These are phyloP conservation scores for Phytophthora tubulina DNA, from an alignment of 352 stramenopile genomes.

Conservation along the genomic window DNA sequence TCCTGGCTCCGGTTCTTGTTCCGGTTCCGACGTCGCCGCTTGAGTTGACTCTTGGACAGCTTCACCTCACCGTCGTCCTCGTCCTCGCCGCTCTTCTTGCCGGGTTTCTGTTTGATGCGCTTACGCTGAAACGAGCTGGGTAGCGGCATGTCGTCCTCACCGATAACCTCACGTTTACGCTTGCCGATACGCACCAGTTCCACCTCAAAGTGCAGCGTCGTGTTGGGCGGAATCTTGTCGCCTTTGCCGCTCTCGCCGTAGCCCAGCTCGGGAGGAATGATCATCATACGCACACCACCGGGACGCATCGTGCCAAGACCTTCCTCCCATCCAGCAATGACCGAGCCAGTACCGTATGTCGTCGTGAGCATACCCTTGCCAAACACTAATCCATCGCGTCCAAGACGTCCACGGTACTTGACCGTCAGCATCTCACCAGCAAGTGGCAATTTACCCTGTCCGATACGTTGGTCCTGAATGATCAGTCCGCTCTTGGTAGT, in stretches of 20 bases:
- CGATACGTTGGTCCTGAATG: slow-evolving; percentile 64
- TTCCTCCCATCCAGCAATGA: slow-evolving; percentile 87
- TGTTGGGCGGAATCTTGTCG: slow-evolving; percentile 81
- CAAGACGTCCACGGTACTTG: slow-evolving; percentile 71
- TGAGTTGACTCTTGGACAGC: slow-evolving; percentile 49
- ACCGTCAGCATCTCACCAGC: slow-evolving; percentile 79
- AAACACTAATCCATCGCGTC: slow-evolving; percentile 72
- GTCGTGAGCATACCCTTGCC: slow-evolving; percentile 82
- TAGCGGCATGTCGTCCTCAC: slow-evolving; percentile 72
- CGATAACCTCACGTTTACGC: slow-evolving; percentile 67
- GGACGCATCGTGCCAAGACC: slow-evolving; percentile 79
- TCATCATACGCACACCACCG: slow-evolving; percentile 63
- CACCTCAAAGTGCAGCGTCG: slow-evolving; percentile 84
- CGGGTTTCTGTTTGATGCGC: slow-evolving; percentile 54
- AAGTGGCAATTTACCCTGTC: slow-evolving; percentile 58
- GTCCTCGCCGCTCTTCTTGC: slow-evolving; percentile 26
- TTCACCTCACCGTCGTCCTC: slow-evolving; percentile 33
- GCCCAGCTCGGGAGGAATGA: slow-evolving; percentile 71
- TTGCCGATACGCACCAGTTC: slow-evolving; percentile 83
- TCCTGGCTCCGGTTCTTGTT: slow-evolving; percentile 37
- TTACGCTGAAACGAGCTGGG: slow-evolving; percentile 82
- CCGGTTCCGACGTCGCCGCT: slow-evolving; percentile 57
- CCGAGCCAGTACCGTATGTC: slow-evolving; percentile 68
- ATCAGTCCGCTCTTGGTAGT: slow-evolving; percentile 64
- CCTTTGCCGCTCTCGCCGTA: slow-evolving; percentile 75